Evolutionary conservation across 805 yeast species (phyloP).

Genomic region (Pichia cephalocereana): DNA sequence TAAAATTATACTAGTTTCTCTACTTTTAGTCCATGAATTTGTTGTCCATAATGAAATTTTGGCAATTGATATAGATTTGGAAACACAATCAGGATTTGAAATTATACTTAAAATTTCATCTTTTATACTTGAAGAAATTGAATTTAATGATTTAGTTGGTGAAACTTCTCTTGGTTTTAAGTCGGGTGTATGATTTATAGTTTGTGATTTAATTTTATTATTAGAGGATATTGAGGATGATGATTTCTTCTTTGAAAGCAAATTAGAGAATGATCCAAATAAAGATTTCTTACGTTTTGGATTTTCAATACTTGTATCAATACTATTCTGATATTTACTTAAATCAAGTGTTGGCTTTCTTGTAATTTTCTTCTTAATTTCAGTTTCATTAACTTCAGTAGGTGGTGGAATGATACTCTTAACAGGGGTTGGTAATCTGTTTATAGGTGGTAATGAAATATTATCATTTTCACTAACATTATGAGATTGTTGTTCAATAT

Average conservation of each 20-base stretch:
- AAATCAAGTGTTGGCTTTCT: background rate
- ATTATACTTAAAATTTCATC: background rate
- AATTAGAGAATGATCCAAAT: slow-evolving; percentile 10
- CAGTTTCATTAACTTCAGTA: background rate
- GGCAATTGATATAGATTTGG: slow-evolving; percentile 13
- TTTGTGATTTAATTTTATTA: background rate
- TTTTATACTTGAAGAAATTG: background rate
- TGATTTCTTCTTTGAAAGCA: slow-evolving; percentile 1
- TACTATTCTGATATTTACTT: slow-evolving; percentile 4
- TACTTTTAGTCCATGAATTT: slow-evolving; percentile 20
- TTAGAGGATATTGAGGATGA: background rate
- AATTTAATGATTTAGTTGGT: slow-evolving; percentile 1
- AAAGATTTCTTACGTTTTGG: slow-evolving; percentile 12
- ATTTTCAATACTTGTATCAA: background rate
- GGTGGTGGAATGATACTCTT: background rate
- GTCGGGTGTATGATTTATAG: background rate
- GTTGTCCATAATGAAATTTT: slow-evolving; percentile 20
- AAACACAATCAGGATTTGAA: background rate
- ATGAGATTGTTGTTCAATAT: background rate
- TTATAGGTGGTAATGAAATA: background rate
- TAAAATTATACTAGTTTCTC: background rate
- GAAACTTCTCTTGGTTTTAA: background rate
- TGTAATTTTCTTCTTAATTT: background rate
- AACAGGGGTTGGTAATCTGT: background rate
- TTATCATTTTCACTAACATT: background rate